These are phyloP conservation scores for Lipomyces yamadae DNA, from an alignment of 805 yeast species.

Conservation along the genomic window DNA sequence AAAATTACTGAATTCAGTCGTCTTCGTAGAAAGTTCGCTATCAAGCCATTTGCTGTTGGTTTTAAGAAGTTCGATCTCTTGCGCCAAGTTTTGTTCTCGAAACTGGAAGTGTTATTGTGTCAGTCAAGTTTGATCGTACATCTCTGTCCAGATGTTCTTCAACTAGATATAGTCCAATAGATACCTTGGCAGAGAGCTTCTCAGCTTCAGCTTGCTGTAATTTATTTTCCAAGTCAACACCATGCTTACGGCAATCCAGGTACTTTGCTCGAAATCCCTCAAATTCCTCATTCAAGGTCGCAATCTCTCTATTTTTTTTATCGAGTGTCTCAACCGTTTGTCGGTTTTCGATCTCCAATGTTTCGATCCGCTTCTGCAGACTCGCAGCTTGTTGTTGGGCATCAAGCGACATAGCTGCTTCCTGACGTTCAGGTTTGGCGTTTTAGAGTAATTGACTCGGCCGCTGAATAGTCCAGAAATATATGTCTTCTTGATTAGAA, in stretches of 20 bases:
- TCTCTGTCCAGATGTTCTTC: neutral
- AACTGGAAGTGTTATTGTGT: constrained; percentile 39
- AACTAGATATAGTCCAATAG: neutral
- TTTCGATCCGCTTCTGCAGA: constrained; percentile 37
- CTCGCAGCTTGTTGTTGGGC: neutral
- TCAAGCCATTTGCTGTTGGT: constrained; percentile 53
- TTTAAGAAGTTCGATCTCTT: constrained; percentile 51
- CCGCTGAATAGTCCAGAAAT: neutral
- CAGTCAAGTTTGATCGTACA: neutral
- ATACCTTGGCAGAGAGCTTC: constrained; percentile 39
- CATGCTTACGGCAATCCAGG: constrained; percentile 49
- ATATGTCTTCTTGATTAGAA: neutral
- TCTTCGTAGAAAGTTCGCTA: constrained; percentile 46
- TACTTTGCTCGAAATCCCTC: constrained; percentile 47
- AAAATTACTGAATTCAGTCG: constrained; percentile 44
- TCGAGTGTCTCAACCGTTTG: constrained; percentile 43
- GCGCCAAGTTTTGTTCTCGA: constrained; percentile 48
- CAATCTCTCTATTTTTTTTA: constrained; percentile 42
- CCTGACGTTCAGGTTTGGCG: neutral
- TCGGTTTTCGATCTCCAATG: constrained; percentile 40
- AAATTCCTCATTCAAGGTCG: constrained; percentile 48
- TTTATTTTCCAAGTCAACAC: constrained; percentile 50
- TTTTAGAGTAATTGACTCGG: neutral
- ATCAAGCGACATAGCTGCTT: constrained; percentile 9
- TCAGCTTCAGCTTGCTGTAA: constrained; percentile 46